Conservation (phyloP, 129 eudicot species). For the Cynara cardunculus region DNA sequence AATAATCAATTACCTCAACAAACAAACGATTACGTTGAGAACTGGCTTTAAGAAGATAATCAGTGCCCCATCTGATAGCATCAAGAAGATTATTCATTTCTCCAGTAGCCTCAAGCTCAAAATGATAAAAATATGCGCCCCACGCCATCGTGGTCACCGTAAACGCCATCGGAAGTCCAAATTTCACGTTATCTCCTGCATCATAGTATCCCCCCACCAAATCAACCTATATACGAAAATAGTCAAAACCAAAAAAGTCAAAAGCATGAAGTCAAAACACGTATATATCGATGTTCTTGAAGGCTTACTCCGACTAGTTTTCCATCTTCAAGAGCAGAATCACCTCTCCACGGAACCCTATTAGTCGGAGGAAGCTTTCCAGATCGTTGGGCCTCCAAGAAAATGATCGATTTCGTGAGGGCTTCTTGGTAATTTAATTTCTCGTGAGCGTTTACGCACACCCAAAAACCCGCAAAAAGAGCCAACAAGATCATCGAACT, state of each 20-base stretch:
- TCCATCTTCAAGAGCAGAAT: conserved; percentile 79
- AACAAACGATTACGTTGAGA: conserved; percentile 37
- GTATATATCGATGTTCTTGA: not conserved
- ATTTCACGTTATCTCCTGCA: conserved; percentile 91
- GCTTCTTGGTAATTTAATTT: conserved; percentile 59
- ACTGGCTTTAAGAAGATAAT: conserved; percentile 69
- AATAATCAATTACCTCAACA: conserved; percentile 52
- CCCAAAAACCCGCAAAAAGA: conserved; percentile 24
- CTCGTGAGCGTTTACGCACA: conserved; percentile 20
- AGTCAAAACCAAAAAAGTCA: not conserved
- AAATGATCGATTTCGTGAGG: conserved; percentile 62
- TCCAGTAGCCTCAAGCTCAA: conserved; percentile 50
- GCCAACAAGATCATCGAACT: conserved; percentile 18
- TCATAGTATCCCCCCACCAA: conserved; percentile 92
- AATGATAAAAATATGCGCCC: conserved; percentile 48
- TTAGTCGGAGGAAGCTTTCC: conserved; percentile 74
- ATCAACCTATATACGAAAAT: conserved; percentile 51
- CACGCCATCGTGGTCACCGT: conserved; percentile 76
- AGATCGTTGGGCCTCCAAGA: conserved; percentile 87
- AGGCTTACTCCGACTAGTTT: conserved; percentile 49
- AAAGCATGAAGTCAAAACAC: not conserved
- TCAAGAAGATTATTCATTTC: conserved; percentile 46
- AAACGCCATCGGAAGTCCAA: conserved; percentile 86
- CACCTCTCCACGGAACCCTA: conserved; percentile 78
- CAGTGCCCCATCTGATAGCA: conserved; percentile 79